Base-by-base conservation (phyloP, 805 yeast species). In the Ogataea chonburiensis region DNA sequence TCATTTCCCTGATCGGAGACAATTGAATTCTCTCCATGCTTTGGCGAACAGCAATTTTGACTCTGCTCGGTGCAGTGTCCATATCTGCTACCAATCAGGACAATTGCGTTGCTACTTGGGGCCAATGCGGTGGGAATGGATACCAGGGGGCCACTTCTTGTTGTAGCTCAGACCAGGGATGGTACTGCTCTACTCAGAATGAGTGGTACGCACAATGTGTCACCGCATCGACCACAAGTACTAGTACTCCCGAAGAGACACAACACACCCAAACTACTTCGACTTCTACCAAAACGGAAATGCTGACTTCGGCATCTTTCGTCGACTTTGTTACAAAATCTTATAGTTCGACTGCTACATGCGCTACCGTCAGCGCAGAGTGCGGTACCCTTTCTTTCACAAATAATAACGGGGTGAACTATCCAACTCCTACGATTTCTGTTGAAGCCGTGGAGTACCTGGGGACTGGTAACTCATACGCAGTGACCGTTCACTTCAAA, bases 161-260 rank as follows among this genome's bases (percentile, higher is more conserved):
- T 15, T 52, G 57, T 42, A 43, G 10, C 3, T 9, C 30, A 3
- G 51, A 49, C 28, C 45, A 47, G 24, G 36, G 34, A 18, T 52
- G 57, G 34, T 32, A 18, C 24, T 44, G 7, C 45, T 45, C 25
- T 45, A 51, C 37, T 42, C 43, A 15, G n/a, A n/a, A n/a, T n/a
- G n/a, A n/a, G n/a, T 50, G 28, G 40, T 52, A 49, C 38, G 39
- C 38, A 37, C 56, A 46, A 27, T 50, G 56, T 23, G 25, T 24
- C 12, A 24, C 7, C 7, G 22, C n/a, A n/a, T n/a, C n/a, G n/a
- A n/a, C n/a, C n/a, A n/a, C n/a, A n/a, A n/a, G n/a, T n/a, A n/a
- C n/a, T n/a, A n/a, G n/a, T n/a, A n/a, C n/a, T n/a, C n/a, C n/a
- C n/a, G n/a, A n/a, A n/a, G n/a, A n/a, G n/a, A n/a, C n/a, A n/a